Percentiles rank a stretch among this genome's conserved stretches.
Evolutionary conservation across 176 grass and related monocot species (phyloP).

Genomic region (Pharus latifolius): DNA sequence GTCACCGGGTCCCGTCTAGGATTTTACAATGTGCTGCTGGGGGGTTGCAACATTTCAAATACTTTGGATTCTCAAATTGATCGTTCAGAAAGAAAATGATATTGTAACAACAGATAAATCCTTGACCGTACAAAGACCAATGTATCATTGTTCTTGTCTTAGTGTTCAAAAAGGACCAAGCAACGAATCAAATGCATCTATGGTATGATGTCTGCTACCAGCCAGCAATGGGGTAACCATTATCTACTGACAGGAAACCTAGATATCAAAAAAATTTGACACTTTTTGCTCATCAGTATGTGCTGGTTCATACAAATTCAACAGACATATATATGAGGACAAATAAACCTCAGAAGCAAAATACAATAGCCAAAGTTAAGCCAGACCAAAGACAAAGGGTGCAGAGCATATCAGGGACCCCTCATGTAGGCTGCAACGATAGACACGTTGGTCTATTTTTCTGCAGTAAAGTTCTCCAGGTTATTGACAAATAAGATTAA

Average conservation of each 20-base stretch:
- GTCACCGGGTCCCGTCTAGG: conserved; percentile 5
- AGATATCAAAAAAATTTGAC: neutral
- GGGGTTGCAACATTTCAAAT: neutral
- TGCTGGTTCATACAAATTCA: conserved; percentile 6
- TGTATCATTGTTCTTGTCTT: neutral
- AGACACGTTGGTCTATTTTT: neutral
- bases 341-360: conserved; percentile 9
- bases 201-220: neutral
- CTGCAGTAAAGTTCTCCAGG: neutral
- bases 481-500: neutral
- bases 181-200: neutral
- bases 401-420: neutral
- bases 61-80: neutral
- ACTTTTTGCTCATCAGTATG: neutral
- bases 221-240: conserved; percentile 3
- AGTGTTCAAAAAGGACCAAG: neutral
- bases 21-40: neutral
- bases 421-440: neutral
- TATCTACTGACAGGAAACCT: conserved; percentile 10
- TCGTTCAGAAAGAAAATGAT: neutral
- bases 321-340: conserved; percentile 10
- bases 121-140: neutral
- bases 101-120: neutral
- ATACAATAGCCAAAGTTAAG: conserved; percentile 20
- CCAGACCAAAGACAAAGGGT: neutral